Evolutionary conservation across 352 stramenopile species (phyloP).

Genomic region (Phytopythium chamaehyphon): DNA sequence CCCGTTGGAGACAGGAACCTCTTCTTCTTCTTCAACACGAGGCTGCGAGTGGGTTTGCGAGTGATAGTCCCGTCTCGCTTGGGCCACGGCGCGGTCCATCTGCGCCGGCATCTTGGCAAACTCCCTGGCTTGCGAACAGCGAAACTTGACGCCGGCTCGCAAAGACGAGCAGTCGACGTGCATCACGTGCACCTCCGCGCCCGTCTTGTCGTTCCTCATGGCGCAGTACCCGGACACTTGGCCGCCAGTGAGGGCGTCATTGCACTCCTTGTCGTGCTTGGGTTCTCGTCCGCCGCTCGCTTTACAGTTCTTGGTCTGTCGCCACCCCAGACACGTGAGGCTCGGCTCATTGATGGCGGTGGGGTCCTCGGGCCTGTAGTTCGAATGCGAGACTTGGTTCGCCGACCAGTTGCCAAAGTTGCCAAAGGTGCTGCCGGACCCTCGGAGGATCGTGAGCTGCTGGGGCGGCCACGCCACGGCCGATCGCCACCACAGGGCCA

Average conservation of each 20-base stretch:
- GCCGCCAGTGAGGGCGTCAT: slow-evolving; percentile 18
- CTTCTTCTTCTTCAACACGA: background rate
- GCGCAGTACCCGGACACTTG: slow-evolving; percentile 42
- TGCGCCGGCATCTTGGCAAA: slow-evolving; percentile 22
- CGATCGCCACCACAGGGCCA: too few relatives aligned
- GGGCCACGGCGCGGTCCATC: slow-evolving; percentile 4
- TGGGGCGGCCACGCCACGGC: too few relatives aligned
- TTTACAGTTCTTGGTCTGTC: slow-evolving; percentile 37
- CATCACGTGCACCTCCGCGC: slow-evolving; percentile 32
- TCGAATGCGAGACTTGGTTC: too few relatives aligned
- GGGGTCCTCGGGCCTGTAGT: too few relatives aligned
- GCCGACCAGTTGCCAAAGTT: too few relatives aligned
- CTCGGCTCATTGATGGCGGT: slow-evolving; percentile 6
- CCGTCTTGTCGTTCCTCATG: slow-evolving; percentile 26
- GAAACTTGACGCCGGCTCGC: slow-evolving; percentile 25
- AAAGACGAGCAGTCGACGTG: slow-evolving; percentile 26
- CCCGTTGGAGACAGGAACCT: slow-evolving; percentile 8
- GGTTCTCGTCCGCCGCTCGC: slow-evolving; percentile 14
- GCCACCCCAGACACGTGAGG: slow-evolving; percentile 41
- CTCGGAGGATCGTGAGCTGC: too few relatives aligned
- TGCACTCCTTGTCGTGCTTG: slow-evolving; percentile 29
- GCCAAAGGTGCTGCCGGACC: too few relatives aligned
- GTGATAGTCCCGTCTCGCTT: background rate
- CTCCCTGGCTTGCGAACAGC: slow-evolving; percentile 33
- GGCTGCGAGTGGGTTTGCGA: background rate